Conservation (phyloP, 164 flowering plant species). For the Hamamelis virginiana region DNA sequence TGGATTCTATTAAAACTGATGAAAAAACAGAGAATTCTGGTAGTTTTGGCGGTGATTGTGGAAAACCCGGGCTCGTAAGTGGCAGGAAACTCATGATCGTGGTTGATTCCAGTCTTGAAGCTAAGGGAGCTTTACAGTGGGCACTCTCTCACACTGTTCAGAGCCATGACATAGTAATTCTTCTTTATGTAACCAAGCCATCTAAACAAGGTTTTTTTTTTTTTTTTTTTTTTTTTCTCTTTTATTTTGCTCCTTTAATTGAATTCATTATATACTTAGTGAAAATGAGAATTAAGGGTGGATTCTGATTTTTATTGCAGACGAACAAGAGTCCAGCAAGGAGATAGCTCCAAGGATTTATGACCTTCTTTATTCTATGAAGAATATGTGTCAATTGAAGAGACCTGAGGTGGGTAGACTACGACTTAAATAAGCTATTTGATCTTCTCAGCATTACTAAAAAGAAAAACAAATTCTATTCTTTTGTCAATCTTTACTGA, state of each 20-base stretch:
- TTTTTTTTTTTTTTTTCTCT: background rate
- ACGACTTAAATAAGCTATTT: background rate
- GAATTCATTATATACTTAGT: background rate
- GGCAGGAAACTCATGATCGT: constrained; percentile 81
- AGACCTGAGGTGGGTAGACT: constrained; percentile 67
- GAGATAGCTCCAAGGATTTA: constrained; percentile 43
- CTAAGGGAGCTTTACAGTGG: constrained; percentile 81
- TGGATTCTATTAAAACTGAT: constrained; percentile 17
- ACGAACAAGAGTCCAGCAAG: constrained; percentile 31
- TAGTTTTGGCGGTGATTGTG: constrained; percentile 11
- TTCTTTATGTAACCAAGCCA: constrained; percentile 57
- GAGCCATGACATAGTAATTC: constrained; percentile 56
- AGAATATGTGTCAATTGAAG: constrained; percentile 50
- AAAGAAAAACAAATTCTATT: background rate
- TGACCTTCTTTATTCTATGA: constrained; percentile 48
- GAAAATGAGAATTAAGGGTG: too few species aligned
- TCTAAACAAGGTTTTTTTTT: constrained; percentile 39
- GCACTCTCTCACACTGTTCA: constrained; percentile 77
- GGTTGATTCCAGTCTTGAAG: constrained; percentile 67
- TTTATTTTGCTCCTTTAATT: background rate
- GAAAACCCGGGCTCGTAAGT: constrained; percentile 11
- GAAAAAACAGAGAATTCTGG: constrained; percentile 8
- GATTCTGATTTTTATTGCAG: constrained; percentile 21
- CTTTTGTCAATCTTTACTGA: too few species aligned
- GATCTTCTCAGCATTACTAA: background rate